phyloP scores from a whole-genome alignment of 2,329 filamentous ascomycete genomes.

The Waltergamsia citrina region DNA sequence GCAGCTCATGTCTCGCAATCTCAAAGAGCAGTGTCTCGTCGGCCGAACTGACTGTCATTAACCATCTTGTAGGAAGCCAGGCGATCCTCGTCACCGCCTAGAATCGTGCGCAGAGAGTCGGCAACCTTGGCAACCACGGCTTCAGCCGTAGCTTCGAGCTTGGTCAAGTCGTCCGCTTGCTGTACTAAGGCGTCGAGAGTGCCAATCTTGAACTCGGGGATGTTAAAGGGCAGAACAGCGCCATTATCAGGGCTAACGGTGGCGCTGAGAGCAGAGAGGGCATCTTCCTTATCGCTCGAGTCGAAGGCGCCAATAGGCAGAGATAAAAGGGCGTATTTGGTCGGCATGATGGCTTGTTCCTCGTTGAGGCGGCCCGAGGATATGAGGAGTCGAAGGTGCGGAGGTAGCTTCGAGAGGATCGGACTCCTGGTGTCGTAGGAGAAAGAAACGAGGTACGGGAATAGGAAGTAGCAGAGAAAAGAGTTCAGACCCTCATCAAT shows the following conservation, averaged over 20 bases:
- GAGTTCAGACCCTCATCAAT: no score
- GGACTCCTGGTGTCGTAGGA: neutral
- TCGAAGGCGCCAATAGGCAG: conserved; percentile 81
- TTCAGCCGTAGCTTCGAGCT: conserved; percentile 74
- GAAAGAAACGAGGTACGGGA: no score
- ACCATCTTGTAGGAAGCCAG: conserved; percentile 82
- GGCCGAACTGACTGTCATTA: conserved; percentile 66
- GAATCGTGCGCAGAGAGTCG: conserved; percentile 72
- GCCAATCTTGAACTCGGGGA: conserved; percentile 96
- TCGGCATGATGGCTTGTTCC: conserved; percentile 28
- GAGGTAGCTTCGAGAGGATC: neutral
- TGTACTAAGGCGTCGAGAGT: conserved; percentile 91
- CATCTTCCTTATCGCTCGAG: conserved; percentile 70
- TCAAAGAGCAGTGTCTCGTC: neutral
- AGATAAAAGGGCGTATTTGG: conserved; percentile 80
- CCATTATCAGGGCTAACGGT: conserved; percentile 69
- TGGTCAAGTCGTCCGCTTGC: conserved; percentile 89
- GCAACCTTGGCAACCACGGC: conserved; percentile 79
- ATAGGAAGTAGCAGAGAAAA: no score
- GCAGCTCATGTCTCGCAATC: neutral
- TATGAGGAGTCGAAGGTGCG: no score
- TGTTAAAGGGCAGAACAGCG: conserved; percentile 64
- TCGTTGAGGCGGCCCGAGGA: no score
- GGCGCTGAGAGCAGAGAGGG: conserved; percentile 63
- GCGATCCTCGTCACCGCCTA: conserved; percentile 78